Percentiles rank a stretch among this genome's conserved stretches.
Evolutionary conservation across 495 filamentous ascomycete species (phyloP).

Genomic region (Xylaria grammica): DNA sequence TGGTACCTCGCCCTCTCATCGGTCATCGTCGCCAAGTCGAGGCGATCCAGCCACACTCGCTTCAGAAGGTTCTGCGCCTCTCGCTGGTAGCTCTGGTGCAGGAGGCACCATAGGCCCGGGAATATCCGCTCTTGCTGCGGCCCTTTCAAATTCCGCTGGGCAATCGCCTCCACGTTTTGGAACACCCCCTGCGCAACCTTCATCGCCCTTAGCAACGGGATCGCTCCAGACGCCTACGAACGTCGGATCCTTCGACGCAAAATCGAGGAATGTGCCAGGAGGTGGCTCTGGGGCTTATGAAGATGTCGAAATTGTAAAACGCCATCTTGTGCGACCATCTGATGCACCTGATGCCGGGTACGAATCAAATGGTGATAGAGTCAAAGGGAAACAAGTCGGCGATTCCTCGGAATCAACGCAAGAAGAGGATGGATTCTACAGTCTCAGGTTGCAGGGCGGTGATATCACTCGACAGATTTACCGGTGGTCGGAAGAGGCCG

Average conservation of each 20-base stretch:
- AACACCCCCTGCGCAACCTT: slow-evolving; percentile 62
- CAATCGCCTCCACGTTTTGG: slow-evolving; percentile 65
- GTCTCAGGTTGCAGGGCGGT: slow-evolving; percentile 86
- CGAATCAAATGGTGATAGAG: slow-evolving; percentile 42
- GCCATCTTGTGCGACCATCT: slow-evolving; percentile 77
- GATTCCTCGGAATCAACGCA: slow-evolving; percentile 51
- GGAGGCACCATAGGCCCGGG: slow-evolving; percentile 64
- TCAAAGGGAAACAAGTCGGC: slow-evolving; percentile 55
- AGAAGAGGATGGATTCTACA: slow-evolving; percentile 84
- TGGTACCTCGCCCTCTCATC: slow-evolving; percentile 53
- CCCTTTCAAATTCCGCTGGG: slow-evolving; percentile 68
- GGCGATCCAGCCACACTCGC: slow-evolving; percentile 29
- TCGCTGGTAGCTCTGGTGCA: slow-evolving; percentile 56
- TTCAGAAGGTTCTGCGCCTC: slow-evolving; percentile 50
- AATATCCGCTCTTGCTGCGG: slow-evolving; percentile 76
- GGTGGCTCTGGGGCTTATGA: slow-evolving; percentile 62
- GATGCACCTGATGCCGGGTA: slow-evolving; percentile 48
- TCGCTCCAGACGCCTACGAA: slow-evolving; percentile 61
- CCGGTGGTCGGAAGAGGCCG: slow-evolving; percentile 86
- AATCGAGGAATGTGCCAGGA: slow-evolving; percentile 52
- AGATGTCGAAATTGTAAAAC: slow-evolving; percentile 78
- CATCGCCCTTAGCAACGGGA: slow-evolving; percentile 58
- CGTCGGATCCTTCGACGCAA: slow-evolving; percentile 79
- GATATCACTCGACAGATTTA: slow-evolving; percentile 95
- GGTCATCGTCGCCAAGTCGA: slow-evolving; percentile 28